Evolutionary conservation across 1,139 yeast genomes (phyloP).

Genomic region (Meyerozyma guilliermondii): DNA sequence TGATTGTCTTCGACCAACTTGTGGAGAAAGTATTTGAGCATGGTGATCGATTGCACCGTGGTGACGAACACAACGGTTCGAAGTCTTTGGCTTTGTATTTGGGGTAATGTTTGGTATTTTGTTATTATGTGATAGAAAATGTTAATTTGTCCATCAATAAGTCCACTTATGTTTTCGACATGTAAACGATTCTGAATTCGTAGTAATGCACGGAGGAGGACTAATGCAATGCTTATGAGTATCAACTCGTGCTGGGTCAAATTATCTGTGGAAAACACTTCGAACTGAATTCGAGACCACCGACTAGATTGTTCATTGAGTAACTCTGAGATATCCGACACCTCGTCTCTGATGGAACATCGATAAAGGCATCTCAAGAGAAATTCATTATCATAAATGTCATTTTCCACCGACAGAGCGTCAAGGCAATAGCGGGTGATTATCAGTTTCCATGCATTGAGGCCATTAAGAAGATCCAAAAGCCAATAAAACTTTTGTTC

Average conservation of each 20-base stretch:
- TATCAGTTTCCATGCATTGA: conserved; percentile 35
- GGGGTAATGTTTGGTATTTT: conserved; percentile 13
- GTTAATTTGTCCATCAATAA: conserved; percentile 29
- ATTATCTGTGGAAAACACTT: conserved; percentile 13
- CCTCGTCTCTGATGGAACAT: conserved; percentile 18
- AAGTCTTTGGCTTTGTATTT: conserved; percentile 8
- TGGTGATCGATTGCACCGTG: conserved; percentile 26
- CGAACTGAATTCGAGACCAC: conserved; percentile 18
- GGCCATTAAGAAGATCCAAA: conserved; percentile 36
- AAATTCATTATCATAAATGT: conserved; percentile 13
- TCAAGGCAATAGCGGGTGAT: conserved; percentile 31
- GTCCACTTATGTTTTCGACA: conserved; percentile 8
- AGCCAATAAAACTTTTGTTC: conserved; percentile 35
- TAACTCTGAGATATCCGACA: conserved; percentile 11
- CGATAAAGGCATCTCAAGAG: conserved; percentile 28
- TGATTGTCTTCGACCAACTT: conserved; percentile 6
- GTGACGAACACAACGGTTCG: conserved; percentile 19
- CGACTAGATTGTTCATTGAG: conserved; percentile 21
- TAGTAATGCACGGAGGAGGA: conserved; percentile 20
- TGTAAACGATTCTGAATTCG: conserved; percentile 11
- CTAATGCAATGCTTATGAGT: conserved; percentile 26
- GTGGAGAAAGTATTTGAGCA: conserved; percentile 26
- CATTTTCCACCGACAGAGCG: conserved; percentile 6
- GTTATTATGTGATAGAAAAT: conserved; percentile 24
- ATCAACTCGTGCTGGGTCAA: conserved; percentile 18